Base-by-base conservation (phyloP, 2,329 filamentous ascomycete genomes). In the Fusarium goolgardi region DNA sequence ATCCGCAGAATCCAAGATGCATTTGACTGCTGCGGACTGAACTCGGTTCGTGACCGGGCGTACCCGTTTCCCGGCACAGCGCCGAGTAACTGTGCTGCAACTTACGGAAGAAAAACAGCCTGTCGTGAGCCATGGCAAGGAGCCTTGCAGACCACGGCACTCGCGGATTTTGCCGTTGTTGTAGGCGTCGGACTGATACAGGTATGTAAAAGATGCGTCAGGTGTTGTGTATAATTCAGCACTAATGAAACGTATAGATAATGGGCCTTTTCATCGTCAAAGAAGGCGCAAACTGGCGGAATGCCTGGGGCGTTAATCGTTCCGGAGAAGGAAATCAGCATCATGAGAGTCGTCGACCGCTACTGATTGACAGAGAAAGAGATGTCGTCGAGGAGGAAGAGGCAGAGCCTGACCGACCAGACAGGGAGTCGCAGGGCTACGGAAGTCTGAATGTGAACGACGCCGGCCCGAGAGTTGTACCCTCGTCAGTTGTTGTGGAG, bases 21-120 rank as follows among this genome's bases (percentile, higher is more conserved):
- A 0, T 84, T 91, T 32, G 74, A 84, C 10, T 93, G 91, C 78
- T 93, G 91, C 69, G 91, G 91, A 0, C 80, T 91, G 34, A 82
- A 82, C 56, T 83, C 81, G 6, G 74, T 86, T 29, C 76, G 74
- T 31, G 89, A 93, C 71, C 86, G 85, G 68, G 84, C 86, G 0
- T 92, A 84, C 80, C 91, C 90, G 0, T 91, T 91, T 60, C 81
- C 81, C 0, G 65, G 55, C 2, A 52, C 51, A 37, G 62, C 54
- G 57, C 78, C 55, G 66, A 76, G 52, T 68, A 71, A 51, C 50
- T 90, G 89, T 71, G 68, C 78, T 6, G 74, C 79, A 45, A 76
- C 81, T 6, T 88, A 82, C 66, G 80, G 80, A 0, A 80, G 86
- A 31, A 75, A 73, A 0, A 72, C 58, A 16, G 75, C 83, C 0